Conservation (phyloP, 768 basidiomycete genomes). For the Lentinula boryana region DNA sequence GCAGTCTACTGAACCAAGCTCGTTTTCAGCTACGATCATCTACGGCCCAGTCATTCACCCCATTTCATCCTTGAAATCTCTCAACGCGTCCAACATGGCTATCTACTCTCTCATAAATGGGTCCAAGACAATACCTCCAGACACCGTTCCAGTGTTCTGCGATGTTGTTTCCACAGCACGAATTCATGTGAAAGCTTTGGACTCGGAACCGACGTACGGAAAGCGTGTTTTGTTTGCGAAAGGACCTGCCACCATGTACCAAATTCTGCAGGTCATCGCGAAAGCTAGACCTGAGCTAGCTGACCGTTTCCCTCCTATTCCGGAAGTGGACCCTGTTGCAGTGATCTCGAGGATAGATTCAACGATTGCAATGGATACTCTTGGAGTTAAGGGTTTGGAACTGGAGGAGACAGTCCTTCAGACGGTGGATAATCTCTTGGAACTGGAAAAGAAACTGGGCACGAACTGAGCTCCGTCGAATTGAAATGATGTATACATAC, state of each 20-base stretch:
- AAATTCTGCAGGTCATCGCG: slow-evolving; percentile 1
- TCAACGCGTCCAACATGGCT: slow-evolving; percentile 1
- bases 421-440: slow-evolving; percentile 6
- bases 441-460: slow-evolving; percentile 5
- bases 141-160: slow-evolving; percentile 3
- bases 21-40: not conserved
- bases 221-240: slow-evolving; percentile 9
- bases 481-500: not conserved
- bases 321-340: not conserved
- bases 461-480: not conserved
- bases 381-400: not conserved
- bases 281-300: slow-evolving; percentile 2
- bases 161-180: slow-evolving; percentile 10
- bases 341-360: not conserved
- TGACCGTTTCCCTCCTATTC: slow-evolving; percentile 2
- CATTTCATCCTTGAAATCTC: not conserved
- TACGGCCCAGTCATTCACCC: slow-evolving; percentile 6
- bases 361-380: not conserved
- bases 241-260: not conserved
- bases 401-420: slow-evolving; percentile 5
- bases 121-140: not conserved
- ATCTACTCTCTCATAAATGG: not conserved
- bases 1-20: not conserved
- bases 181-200: slow-evolving; percentile 9
- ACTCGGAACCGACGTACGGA: slow-evolving; percentile 2